Percentiles rank a stretch among this genome's conserved stretches.
Conservation (phyloP, 2,329 filamentous ascomycete genomes). For the Aspergillus ochraceoroseus region DNA sequence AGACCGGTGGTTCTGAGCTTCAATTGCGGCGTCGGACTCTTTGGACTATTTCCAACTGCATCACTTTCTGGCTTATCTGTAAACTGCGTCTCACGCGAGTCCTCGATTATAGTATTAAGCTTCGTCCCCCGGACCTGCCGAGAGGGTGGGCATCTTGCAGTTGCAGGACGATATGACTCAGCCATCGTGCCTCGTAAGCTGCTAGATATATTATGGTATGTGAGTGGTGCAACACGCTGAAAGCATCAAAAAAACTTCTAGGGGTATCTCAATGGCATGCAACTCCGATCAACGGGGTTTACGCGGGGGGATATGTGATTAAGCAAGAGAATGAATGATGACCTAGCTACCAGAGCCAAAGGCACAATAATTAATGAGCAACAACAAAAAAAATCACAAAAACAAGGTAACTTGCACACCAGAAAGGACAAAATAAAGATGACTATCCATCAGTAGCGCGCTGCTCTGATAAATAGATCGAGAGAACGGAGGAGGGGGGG, state of each 20-base stretch:
- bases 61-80: slow-evolving; percentile 16
- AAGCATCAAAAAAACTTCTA: slow-evolving; percentile 19
- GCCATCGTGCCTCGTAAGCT: slow-evolving; percentile 39
- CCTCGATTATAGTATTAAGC: slow-evolving; percentile 64
- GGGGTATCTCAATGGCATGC: slow-evolving; percentile 29
- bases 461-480: slow-evolving; percentile 31
- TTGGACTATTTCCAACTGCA: slow-evolving; percentile 4
- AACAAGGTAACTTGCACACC: slow-evolving; percentile 23
- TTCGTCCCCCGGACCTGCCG: slow-evolving; percentile 55
- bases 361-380: slow-evolving; percentile 23
- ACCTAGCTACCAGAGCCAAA: slow-evolving; percentile 36
- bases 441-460: slow-evolving; percentile 22
- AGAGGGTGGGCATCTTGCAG: slow-evolving; percentile 50
- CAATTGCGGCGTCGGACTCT: slow-evolving; percentile 28
- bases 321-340: slow-evolving; percentile 24
- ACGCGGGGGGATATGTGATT: slow-evolving; percentile 3
- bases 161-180: slow-evolving; percentile 46
- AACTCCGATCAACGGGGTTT: slow-evolving; percentile 34
- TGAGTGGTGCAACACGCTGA: slow-evolving; percentile 15
- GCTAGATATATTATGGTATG: slow-evolving; percentile 28
- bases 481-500: slow-evolving; percentile 11
- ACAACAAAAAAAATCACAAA: slow-evolving; percentile 24
- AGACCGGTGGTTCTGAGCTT: slow-evolving; percentile 34
- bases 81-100: slow-evolving; percentile 37
- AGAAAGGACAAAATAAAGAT: slow-evolving; percentile 21